phyloP scores from a whole-genome alignment of 148 eudicot species.

The Salicornia ramosissima region DNA sequence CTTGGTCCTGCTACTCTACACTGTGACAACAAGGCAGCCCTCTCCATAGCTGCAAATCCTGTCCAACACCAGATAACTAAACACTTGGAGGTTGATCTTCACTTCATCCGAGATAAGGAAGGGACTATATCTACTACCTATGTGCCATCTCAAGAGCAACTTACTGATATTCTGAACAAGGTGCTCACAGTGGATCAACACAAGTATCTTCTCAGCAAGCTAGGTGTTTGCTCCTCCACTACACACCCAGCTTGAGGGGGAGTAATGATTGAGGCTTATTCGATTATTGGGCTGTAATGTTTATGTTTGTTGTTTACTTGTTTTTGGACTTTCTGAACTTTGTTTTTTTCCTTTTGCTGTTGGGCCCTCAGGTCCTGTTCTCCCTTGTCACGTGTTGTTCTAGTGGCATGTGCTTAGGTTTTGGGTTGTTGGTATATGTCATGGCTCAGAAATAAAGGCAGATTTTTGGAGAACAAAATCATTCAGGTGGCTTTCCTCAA shows the following conservation, averaged over 20 bases:
- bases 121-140: neutral
- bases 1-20: neutral
- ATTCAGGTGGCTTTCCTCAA: too few species aligned
- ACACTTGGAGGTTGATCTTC: neutral
- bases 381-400: too few species aligned
- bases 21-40: neutral
- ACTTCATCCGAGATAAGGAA: neutral
- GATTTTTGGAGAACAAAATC: too few species aligned
- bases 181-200: neutral
- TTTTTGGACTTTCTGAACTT: too few species aligned
- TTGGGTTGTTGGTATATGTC: too few species aligned
- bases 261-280: too few species aligned
- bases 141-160: neutral
- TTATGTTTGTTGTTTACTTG: too few species aligned
- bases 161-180: neutral
- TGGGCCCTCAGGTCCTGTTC: too few species aligned
- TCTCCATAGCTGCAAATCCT: neutral
- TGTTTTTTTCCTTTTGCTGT: too few species aligned
- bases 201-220: neutral
- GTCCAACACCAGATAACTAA: neutral
- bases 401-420: too few species aligned
- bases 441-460: too few species aligned
- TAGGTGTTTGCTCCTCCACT: neutral
- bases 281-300: too few species aligned
- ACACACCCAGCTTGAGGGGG: neutral